phyloP scores from a whole-genome alignment of 2,329 filamentous ascomycete species.

The Diaporthe batatas region DNA sequence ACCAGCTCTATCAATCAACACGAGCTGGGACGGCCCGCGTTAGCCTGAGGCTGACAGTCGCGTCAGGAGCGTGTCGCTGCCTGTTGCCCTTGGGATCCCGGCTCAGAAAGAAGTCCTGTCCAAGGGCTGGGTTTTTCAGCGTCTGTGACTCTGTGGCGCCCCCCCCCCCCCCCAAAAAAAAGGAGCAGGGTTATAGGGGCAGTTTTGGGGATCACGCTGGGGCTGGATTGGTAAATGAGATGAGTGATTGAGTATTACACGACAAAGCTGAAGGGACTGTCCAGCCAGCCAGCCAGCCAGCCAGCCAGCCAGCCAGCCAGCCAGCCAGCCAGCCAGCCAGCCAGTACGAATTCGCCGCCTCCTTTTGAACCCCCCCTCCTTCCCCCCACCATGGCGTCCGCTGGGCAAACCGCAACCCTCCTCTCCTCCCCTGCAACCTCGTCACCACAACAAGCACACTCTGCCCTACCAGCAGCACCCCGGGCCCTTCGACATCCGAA shows the following conservation, averaged over 20 bases:
- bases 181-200: constrained; percentile 25
- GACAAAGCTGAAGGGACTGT: constrained; percentile 21
- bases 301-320: neutral
- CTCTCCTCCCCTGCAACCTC: constrained; percentile 49
- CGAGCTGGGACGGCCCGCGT: constrained; percentile 25
- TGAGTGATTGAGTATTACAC: constrained; percentile 12
- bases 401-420: constrained; percentile 53
- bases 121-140: constrained; percentile 1
- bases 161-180: neutral
- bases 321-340: neutral
- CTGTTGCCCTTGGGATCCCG: neutral
- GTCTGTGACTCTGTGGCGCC: constrained; percentile 23
- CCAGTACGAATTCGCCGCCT: constrained; percentile 19
- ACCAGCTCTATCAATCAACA: neutral
- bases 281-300: neutral
- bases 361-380: constrained; percentile 4
- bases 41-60: constrained; percentile 30
- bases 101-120: neutral
- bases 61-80: constrained; percentile 30
- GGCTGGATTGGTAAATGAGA: constrained; percentile 20
- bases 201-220: constrained; percentile 28
- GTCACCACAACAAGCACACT: constrained; percentile 40
- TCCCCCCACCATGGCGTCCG: constrained; percentile 49
- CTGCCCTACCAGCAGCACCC: constrained; percentile 36
- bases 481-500: constrained; percentile 45